A percentile compares a stretch with the other conserved stretches of the same genome.
Conservation (phyloP, 2,329 filamentous ascomycete genomes). For the Venturiaceae sp. region DNA sequence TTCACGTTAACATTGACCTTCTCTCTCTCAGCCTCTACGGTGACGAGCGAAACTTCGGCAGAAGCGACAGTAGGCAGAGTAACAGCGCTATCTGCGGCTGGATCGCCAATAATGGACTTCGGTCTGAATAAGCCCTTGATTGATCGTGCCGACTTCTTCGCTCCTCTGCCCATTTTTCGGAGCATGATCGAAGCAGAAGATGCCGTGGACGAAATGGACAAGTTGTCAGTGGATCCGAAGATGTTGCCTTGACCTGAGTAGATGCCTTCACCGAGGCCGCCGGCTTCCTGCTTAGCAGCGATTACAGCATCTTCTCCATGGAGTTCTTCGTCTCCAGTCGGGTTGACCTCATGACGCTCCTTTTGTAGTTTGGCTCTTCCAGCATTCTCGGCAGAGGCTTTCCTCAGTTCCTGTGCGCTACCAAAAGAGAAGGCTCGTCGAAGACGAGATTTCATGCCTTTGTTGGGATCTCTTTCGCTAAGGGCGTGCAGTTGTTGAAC, state of each 20-base stretch:
- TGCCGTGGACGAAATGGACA: constrained; percentile 83
- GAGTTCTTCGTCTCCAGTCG: constrained; percentile 40
- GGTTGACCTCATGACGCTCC: constrained; percentile 12
- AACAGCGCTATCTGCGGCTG: constrained; percentile 49
- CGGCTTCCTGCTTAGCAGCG: constrained; percentile 83
- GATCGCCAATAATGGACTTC: constrained; percentile 77
- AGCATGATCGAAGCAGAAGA: constrained; percentile 91
- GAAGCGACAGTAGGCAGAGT: constrained; percentile 20
- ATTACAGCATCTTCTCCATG: constrained; percentile 81
- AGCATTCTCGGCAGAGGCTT: constrained; percentile 53
- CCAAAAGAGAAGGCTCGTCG: constrained; percentile 94
- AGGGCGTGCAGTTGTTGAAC: constrained; percentile 80
- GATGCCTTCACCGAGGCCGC: constrained; percentile 84
- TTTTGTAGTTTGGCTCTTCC: constrained; percentile 14
- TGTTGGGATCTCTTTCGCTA: constrained; percentile 66
- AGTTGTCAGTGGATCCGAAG: constrained; percentile 90
- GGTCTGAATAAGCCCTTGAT: constrained; percentile 91
- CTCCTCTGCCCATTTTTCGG: constrained; percentile 96
- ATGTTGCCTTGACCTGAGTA: constrained; percentile 78
- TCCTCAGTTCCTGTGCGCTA: constrained; percentile 81
- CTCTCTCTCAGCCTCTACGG: constrained; percentile 85
- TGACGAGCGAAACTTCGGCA: constrained; percentile 82
- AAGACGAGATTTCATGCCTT: constrained; percentile 78
- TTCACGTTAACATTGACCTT: constrained; percentile 68
- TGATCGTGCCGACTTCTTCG: constrained; percentile 88